phyloP scores from a whole-genome alignment of 352 stramenopile species.

The Salisapilia sapeloensis region DNA sequence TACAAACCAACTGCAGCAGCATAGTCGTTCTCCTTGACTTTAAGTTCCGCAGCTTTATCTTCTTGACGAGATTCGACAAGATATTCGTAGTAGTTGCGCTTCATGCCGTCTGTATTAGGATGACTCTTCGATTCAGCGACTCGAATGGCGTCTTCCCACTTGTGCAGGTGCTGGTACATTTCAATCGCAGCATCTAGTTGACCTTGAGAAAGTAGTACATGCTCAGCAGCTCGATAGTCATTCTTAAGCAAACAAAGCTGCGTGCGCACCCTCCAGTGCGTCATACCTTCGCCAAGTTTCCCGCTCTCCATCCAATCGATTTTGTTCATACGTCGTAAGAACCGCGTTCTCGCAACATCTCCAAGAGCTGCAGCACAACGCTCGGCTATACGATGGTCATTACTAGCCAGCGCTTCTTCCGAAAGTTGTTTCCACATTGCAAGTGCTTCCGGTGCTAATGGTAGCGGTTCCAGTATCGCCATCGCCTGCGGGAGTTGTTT shows the following conservation, averaged over 20 bases:
- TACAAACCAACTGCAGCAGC: constrained; percentile 84
- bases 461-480: constrained; percentile 84
- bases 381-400: constrained; percentile 83
- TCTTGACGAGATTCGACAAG: constrained; percentile 85
- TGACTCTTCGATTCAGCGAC: constrained; percentile 80
- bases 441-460: constrained; percentile 82
- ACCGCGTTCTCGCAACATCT: constrained; percentile 78
- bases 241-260: constrained; percentile 77
- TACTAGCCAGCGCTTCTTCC: constrained; percentile 64
- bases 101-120: constrained; percentile 70
- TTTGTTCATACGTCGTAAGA: constrained; percentile 84
- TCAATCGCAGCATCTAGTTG: constrained; percentile 88
- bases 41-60: constrained; percentile 81
- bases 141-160: constrained; percentile 89
- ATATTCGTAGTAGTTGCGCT: constrained; percentile 85
- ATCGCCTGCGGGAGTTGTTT: constrained; percentile 81
- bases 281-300: constrained; percentile 53
- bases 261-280: constrained; percentile 80
- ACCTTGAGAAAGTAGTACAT: constrained; percentile 81
- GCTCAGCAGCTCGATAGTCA: constrained; percentile 82
- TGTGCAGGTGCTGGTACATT: constrained; percentile 91
- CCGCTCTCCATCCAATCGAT: constrained; percentile 63
- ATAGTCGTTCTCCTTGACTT: constrained; percentile 85
- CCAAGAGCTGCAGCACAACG: constrained; percentile 83
- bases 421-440: constrained; percentile 90